Evolutionary conservation across 208 protist genomes (phyloP), one percentile per base, ranked within the genome.

Genomic region (Leishmania martiniquensis): DNA sequence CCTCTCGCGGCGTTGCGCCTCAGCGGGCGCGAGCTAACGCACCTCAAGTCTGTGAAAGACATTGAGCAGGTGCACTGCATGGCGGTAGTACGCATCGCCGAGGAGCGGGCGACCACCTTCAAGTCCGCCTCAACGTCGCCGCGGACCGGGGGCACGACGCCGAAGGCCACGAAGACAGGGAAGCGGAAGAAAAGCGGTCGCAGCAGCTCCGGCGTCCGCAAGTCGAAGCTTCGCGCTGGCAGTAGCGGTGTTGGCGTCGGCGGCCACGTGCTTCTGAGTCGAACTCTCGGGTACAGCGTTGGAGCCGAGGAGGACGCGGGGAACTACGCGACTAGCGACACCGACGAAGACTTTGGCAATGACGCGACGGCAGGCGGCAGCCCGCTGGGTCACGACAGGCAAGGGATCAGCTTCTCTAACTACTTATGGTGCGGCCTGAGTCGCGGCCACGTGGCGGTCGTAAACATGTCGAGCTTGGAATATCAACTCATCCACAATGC

Each of bases 21-120:
- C 54, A 83, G 87, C 57, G 89, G 89, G 44, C 77, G 78, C 52
- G 80, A 92, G 69, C 79, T 97, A 42, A 67, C 86, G 42, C 77
- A 85, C 59, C 85, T 67, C 15, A 80, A 87, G n/a, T 86, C 82
- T 3, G 39, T 97, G 54, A 78, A 88, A 51, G 73, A 79, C 72
- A 88, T 95, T n/a, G 87, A 86, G n/a, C 87, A 95, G 82, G 92
- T 97, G 60, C 80, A 94, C 86, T 90, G 89, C 66, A 91, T 97
- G 86, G 88, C 90, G 22, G 87, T 97, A 15, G 94, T 97, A 54
- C 82, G 82, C 59, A 78, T 97, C 39, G 88, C 89, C 20, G 85
- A 83, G 29, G 87, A 85, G 62, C 77, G 81, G 71, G 74, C 82
- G 51, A 89, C 85, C 45, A 88, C 91, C 68, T 96, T 96, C 81